Evolutionary conservation across 2,329 filamentous ascomycete species (phyloP), one percentile per base, ranked within the genome.

Genomic region (Tolypocladium tundrense): DNA sequence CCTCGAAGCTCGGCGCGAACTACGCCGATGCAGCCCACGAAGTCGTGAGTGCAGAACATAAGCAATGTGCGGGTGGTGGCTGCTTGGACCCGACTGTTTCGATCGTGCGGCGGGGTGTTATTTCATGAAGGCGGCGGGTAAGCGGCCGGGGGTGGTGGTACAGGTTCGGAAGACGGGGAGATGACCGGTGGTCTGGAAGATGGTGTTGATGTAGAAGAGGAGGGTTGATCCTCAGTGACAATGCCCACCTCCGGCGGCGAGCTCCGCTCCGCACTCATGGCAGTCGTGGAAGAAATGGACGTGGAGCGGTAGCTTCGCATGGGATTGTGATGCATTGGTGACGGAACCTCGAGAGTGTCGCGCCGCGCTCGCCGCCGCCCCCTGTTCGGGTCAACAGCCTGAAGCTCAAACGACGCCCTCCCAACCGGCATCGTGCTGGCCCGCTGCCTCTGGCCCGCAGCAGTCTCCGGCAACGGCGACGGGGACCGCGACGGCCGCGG

Each of bases 331-430:
- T 59, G 59, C 51, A 19, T 37, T 24, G n/a, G 1, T 8, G 45
- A 19, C 11, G 63, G 61, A 41, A 63, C 59, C 51, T 63, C 60
- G 10, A 62, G 60, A 1, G 61, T 63, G 21, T 62, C 59, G 7
- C 58, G 57, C 21, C 63, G 35, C 33, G 39, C 37, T 27, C 59
- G 60, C 48, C 48, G 58, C 33, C 57, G 57, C 9, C 59, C 59
- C 14, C 59, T 55, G 31, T 19, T 42, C 8, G 43, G 35, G 19
- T 53, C 42, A 16, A 55, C 40, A 7, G 51, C 8, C 8, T 39
- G 55, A 14, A 55, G 53, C 6, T 53, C 53, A 31, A 41, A 41
- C 9, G 61, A 56, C 14, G 14, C 11, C 14, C 48, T 21, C 14
- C 27, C 24, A 16, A 13, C 48, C 11, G 63, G 57, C 42, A 59